A percentile compares a stretch with the other conserved stretches of the same genome.
Evolutionary conservation across 179 eudicot species (phyloP).

Genomic region (Beta macrorhiza): DNA sequence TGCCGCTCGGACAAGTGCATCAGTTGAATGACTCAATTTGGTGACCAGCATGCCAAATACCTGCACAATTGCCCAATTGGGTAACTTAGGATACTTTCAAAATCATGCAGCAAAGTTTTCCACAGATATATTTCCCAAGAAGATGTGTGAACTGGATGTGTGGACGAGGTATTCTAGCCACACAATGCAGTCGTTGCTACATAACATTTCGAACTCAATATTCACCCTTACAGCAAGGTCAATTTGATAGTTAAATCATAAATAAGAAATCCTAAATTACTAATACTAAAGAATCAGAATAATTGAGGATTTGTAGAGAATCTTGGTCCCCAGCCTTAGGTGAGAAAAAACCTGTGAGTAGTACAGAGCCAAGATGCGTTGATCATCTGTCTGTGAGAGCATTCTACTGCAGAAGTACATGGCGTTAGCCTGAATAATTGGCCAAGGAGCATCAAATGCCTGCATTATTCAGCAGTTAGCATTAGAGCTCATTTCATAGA

Average conservation of each 20-base stretch:
- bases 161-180: background rate
- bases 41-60: slow-evolving; percentile 76
- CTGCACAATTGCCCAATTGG: slow-evolving; percentile 35
- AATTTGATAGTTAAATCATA: background rate
- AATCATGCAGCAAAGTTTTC: background rate
- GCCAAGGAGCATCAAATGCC: slow-evolving; percentile 99
- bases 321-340: slow-evolving; percentile 1
- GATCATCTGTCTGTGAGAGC: slow-evolving; percentile 79
- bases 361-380: slow-evolving; percentile 61
- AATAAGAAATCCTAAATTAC: background rate
- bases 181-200: background rate
- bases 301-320: background rate
- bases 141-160: background rate
- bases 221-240: slow-evolving; percentile 3
- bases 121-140: background rate
- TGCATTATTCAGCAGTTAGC: slow-evolving; percentile 32
- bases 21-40: slow-evolving; percentile 71
- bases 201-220: background rate
- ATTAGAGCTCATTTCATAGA: slow-evolving; percentile 20
- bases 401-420: slow-evolving; percentile 82
- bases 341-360: slow-evolving; percentile 59
- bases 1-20: slow-evolving; percentile 82
- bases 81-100: slow-evolving; percentile 8
- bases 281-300: background rate
- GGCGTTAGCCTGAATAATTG: slow-evolving; percentile 91